phyloP scores from a whole-genome alignment of 2,329 filamentous ascomycete species.

The Monosporascus ibericus region DNA sequence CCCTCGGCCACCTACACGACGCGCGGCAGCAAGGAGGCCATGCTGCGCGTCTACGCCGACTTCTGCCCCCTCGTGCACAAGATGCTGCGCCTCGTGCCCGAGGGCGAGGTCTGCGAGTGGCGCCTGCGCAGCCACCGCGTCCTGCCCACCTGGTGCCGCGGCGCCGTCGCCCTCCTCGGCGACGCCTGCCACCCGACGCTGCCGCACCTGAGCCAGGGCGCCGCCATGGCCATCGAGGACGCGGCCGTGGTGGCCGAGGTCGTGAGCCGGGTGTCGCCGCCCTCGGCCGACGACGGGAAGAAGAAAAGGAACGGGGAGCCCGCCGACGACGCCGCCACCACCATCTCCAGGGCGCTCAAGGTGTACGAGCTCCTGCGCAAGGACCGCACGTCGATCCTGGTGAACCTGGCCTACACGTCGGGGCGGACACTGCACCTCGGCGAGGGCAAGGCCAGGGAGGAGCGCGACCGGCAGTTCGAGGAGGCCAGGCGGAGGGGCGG shows the following conservation, averaged over 20 bases:
- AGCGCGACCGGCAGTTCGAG: constrained; percentile 51
- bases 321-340: constrained; percentile 14
- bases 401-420: constrained; percentile 46
- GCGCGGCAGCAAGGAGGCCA: constrained; percentile 51
- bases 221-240: constrained; percentile 64
- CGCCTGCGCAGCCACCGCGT: constrained; percentile 52
- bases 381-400: constrained; percentile 45
- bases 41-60: constrained; percentile 55
- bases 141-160: constrained; percentile 52
- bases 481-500: constrained; percentile 42
- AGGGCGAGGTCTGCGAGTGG: constrained; percentile 61
- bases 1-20: constrained; percentile 58
- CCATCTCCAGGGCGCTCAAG: constrained; percentile 43
- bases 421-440: constrained; percentile 52
- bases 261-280: constrained; percentile 34
- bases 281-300: constrained; percentile 6
- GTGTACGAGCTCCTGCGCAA: constrained; percentile 53
- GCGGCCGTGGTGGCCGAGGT: constrained; percentile 52
- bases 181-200: constrained; percentile 64
- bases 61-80: constrained; percentile 55
- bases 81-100: constrained; percentile 54
- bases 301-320: too few species aligned
- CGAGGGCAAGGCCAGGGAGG: constrained; percentile 51
- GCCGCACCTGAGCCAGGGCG: constrained; percentile 61
- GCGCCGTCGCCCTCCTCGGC: constrained; percentile 51